A percentile compares a stretch with the other conserved stretches of the same genome.
Conservation (phyloP, 257 asterid species). For the Linderniella brevidens region DNA sequence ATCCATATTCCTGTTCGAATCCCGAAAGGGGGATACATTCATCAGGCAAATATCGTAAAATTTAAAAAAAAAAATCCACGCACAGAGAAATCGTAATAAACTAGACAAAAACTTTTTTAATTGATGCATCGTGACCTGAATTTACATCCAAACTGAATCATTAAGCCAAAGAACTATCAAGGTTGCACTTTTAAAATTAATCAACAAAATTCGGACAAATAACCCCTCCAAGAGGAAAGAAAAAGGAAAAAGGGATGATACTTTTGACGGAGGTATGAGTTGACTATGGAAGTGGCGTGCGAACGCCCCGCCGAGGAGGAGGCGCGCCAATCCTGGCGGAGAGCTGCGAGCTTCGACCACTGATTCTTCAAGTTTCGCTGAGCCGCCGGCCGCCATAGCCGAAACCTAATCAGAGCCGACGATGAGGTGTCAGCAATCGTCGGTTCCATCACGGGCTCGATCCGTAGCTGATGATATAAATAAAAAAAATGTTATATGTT, state of each 20-base stretch:
- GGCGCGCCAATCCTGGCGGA: conserved; percentile 52
- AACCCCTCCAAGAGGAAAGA: too few species aligned
- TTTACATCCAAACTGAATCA: too few species aligned
- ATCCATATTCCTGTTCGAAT: conserved; percentile 45
- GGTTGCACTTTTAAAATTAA: too few species aligned
- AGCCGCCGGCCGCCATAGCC: conserved; percentile 81
- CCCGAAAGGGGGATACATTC: neutral
- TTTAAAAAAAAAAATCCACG: neutral
- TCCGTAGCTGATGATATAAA: too few species aligned
- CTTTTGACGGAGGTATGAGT: conserved; percentile 64
- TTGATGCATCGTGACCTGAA: too few species aligned
- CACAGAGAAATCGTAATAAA: too few species aligned
- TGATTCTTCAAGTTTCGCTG: conserved; percentile 76
- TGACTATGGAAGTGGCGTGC: conserved; percentile 57
- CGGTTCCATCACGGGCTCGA: too few species aligned
- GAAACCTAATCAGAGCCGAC: conserved; percentile 10
- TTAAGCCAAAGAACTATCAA: too few species aligned
- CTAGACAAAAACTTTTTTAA: too few species aligned
- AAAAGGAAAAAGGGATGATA: conserved; percentile 8
- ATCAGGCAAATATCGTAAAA: neutral
- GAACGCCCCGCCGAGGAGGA: conserved; percentile 44
- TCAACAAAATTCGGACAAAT: too few species aligned
- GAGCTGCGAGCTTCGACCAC: conserved; percentile 58
- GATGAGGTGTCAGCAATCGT: conserved; percentile 11
- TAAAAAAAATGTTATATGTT: too few species aligned